A percentile compares a stretch with the other conserved stretches of the same genome.
These are phyloP conservation scores for Penicillium janthinellum DNA, from an alignment of 2,329 filamentous ascomycete species.

Conservation along the genomic window DNA sequence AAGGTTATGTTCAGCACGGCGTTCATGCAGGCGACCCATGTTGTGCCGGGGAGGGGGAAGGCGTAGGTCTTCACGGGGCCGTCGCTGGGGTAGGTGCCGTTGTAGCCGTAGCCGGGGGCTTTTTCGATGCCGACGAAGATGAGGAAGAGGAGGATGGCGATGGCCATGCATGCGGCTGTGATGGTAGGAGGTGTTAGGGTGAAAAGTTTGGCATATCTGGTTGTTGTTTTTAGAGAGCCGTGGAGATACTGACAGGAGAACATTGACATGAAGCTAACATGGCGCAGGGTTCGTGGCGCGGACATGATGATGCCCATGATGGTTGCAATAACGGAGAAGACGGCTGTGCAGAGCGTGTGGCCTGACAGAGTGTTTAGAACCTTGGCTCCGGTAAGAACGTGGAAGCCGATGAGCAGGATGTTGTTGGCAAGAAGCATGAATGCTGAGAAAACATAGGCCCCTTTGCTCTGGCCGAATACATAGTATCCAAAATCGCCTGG, in stretches of 20 bases:
- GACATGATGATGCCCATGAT: constrained; percentile 53
- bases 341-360: constrained; percentile 52
- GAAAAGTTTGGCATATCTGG: background rate
- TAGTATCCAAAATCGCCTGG: constrained; percentile 53
- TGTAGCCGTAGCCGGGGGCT: constrained; percentile 50
- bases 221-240: background rate
- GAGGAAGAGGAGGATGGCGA: constrained; percentile 54
- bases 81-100: constrained; percentile 48
- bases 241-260: constrained; percentile 38
- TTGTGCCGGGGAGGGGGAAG: constrained; percentile 51
- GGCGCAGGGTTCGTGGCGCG: constrained; percentile 48
- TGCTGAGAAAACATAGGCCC: constrained; percentile 50
- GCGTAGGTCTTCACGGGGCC: constrained; percentile 52
- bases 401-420: constrained; percentile 55
- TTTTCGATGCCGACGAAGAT: constrained; percentile 52
- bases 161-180: constrained; percentile 50
- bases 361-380: constrained; percentile 53
- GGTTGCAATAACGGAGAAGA: constrained; percentile 51
- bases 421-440: constrained; percentile 52
- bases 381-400: constrained; percentile 53
- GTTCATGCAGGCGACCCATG: constrained; percentile 52
- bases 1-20: constrained; percentile 56
- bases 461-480: constrained; percentile 46
- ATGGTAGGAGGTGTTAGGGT: no score
- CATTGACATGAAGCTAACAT: constrained; percentile 56